Conservation (phyloP, 345 rosid genomes). For the Bruguiera sexangula region DNA sequence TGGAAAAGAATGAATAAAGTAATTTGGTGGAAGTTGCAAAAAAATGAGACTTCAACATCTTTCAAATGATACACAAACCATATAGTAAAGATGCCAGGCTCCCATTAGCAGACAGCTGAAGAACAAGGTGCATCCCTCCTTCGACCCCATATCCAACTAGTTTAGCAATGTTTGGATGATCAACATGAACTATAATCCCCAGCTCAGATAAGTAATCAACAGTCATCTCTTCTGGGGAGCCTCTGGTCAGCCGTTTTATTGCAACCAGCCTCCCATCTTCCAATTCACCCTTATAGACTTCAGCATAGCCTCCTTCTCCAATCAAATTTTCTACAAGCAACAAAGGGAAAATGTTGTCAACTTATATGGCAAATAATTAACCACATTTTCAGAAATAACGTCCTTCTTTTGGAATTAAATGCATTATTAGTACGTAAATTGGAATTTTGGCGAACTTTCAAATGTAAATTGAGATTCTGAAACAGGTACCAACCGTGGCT, state of each 20-base stretch:
- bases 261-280: constrained; percentile 61
- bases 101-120: constrained; percentile 80
- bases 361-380: neutral
- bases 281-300: constrained; percentile 77
- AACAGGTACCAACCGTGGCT: constrained; percentile 52
- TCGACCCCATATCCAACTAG: constrained; percentile 85
- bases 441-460: neutral
- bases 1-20: constrained; percentile 11
- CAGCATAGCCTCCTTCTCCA: constrained; percentile 90
- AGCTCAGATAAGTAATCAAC: constrained; percentile 79
- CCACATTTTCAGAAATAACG: too few relatives aligned
- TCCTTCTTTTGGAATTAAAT: too few relatives aligned
- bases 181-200: constrained; percentile 87
- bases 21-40: constrained; percentile 7
- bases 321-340: constrained; percentile 61
- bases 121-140: constrained; percentile 94
- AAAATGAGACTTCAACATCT: constrained; percentile 1
- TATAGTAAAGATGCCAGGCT: constrained; percentile 81
- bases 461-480: neutral
- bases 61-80: constrained; percentile 37
- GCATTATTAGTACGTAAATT: neutral
- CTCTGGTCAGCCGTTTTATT: constrained; percentile 66
- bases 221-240: constrained; percentile 81
- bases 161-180: constrained; percentile 90
- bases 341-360: constrained; percentile 5